phyloP scores from a whole-genome alignment of 805 yeast species.

The Wickerhamiella sorbophila region DNA sequence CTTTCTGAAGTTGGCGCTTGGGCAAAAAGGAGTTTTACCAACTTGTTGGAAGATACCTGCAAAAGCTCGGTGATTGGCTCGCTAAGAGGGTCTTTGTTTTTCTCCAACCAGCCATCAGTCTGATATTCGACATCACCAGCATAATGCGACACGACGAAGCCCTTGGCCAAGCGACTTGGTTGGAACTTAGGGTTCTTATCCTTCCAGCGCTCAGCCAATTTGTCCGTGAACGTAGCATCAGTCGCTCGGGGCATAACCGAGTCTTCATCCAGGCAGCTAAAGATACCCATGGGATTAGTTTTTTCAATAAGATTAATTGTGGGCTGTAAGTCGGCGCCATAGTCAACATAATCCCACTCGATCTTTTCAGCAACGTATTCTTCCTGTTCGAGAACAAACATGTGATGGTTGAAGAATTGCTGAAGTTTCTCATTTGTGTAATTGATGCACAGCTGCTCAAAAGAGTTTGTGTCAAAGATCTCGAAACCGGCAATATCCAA shows the following conservation, averaged over 20 bases:
- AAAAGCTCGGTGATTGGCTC: constrained; percentile 55
- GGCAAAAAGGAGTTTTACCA: constrained; percentile 44
- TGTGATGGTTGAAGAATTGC: constrained; percentile 92
- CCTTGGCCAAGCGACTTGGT: constrained; percentile 59
- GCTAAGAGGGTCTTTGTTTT: constrained; percentile 85
- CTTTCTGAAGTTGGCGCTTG: constrained; percentile 10
- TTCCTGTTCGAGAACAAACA: constrained; percentile 93
- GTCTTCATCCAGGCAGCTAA: constrained; percentile 83
- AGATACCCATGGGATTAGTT: constrained; percentile 57
- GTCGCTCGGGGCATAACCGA: constrained; percentile 86
- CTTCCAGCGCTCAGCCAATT: constrained; percentile 53
- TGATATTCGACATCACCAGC: constrained; percentile 95
- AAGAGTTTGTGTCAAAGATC: constrained; percentile 86
- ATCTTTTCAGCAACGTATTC: constrained; percentile 90
- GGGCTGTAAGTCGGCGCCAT: constrained; percentile 87
- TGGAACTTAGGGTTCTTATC: constrained; percentile 41
- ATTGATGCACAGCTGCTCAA: constrained; percentile 93
- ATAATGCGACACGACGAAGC: constrained; percentile 78
- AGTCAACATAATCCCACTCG: constrained; percentile 86
- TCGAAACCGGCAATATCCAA: constrained; percentile 96
- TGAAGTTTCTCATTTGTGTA: constrained; percentile 93
- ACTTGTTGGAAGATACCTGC: constrained; percentile 38
- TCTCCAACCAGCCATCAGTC: constrained; percentile 84
- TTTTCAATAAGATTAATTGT: constrained; percentile 86
- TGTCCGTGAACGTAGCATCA: constrained; percentile 70